phyloP scores from a whole-genome alignment of 139 green algal species.

The Chlamydomonas asymmetrica region DNA sequence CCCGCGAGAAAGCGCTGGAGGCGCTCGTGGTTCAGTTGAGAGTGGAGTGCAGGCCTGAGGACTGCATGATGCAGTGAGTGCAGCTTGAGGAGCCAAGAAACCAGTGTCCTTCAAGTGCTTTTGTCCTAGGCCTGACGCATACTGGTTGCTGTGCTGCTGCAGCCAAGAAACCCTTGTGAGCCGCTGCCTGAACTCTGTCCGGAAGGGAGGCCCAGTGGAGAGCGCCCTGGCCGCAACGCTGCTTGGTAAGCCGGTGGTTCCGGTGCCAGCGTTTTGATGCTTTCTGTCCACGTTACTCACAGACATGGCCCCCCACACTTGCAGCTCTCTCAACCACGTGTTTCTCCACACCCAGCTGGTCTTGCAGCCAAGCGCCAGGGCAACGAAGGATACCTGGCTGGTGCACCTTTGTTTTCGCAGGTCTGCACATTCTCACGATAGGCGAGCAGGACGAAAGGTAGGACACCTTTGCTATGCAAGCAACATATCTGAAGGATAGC shows the following conservation, averaged over 20 bases:
- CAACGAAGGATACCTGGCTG: neutral
- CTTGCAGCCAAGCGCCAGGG: neutral
- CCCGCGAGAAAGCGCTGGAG: conserved; percentile 51
- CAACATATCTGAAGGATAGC: neutral
- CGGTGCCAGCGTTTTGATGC: too few relatives aligned
- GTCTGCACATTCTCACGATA: conserved; percentile 60
- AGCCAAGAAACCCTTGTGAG: conserved; percentile 55
- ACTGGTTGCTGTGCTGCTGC: too few relatives aligned
- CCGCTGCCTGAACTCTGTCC: conserved; percentile 52
- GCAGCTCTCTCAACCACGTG: too few relatives aligned
- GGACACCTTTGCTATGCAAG: neutral
- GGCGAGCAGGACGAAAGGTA: conserved; percentile 46
- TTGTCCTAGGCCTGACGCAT: too few relatives aligned
- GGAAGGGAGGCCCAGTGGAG: conserved; percentile 52
- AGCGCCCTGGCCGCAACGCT: conserved; percentile 49
- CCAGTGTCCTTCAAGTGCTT: too few relatives aligned
- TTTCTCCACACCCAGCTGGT: too few relatives aligned
- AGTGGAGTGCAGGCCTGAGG: conserved; percentile 12
- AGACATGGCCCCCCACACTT: too few relatives aligned
- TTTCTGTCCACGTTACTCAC: too few relatives aligned
- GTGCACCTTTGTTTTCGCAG: conserved; percentile 18
- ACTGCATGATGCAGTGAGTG: conserved; percentile 19
- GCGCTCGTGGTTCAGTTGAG: conserved; percentile 31
- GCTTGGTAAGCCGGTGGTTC: conserved; percentile 46
- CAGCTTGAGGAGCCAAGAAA: too few relatives aligned